Evolutionary conservation across 2,329 filamentous ascomycete genomes (phyloP).

Genomic region (Hortaea werneckii): DNA sequence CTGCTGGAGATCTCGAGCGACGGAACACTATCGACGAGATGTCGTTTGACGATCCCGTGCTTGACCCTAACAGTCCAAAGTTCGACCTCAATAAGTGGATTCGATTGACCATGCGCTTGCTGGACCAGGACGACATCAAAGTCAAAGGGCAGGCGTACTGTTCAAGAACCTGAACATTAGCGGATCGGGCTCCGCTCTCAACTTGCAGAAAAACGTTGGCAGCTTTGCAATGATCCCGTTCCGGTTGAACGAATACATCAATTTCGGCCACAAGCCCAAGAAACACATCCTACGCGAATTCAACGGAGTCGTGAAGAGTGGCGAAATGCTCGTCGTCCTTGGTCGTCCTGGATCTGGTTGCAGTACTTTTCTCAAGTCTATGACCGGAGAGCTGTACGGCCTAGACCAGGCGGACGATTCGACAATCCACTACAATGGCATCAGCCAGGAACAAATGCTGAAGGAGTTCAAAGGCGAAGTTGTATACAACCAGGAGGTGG

Average conservation of each 20-base stretch:
- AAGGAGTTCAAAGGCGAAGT: constrained; percentile 36
- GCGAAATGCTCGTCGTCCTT: constrained; percentile 39
- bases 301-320: constrained; percentile 42
- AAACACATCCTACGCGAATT: constrained; percentile 48
- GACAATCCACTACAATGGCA: constrained; percentile 53
- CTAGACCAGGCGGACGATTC: constrained; percentile 43
- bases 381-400: constrained; percentile 51
- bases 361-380: constrained; percentile 52
- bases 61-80: constrained; percentile 43
- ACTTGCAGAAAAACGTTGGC: constrained; percentile 58
- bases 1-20: constrained; percentile 12
- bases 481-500: constrained; percentile 39
- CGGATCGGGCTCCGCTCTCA: constrained; percentile 56
- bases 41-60: constrained; percentile 35
- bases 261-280: constrained; percentile 35
- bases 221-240: constrained; percentile 50
- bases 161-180: constrained; percentile 57
- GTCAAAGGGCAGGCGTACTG: constrained; percentile 48
- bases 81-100: constrained; percentile 47
- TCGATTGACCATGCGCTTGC: constrained; percentile 37
- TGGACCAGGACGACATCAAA: constrained; percentile 48
- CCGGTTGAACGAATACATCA: constrained; percentile 46
- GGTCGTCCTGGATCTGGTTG: constrained; percentile 48
- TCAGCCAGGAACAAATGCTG: constrained; percentile 31
- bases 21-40: constrained; percentile 27